Evolutionary conservation across 2,329 filamentous ascomycete genomes (phyloP).

Genomic region (Dothistroma pini): DNA sequence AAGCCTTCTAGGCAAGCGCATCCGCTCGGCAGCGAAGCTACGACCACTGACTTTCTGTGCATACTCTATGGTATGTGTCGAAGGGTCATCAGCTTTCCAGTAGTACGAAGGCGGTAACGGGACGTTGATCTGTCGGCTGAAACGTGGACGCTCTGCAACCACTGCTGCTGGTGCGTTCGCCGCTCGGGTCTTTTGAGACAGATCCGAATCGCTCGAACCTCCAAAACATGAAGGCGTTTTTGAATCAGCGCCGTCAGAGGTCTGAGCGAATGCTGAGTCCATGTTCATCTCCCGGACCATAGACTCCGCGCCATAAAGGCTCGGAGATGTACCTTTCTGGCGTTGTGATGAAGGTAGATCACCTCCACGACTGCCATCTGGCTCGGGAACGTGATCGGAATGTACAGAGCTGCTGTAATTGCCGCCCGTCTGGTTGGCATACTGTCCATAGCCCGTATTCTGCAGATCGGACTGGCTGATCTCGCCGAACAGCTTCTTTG

Average conservation of each 20-base stretch:
- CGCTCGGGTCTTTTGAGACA: constrained; percentile 13
- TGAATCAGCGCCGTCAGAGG: constrained; percentile 35
- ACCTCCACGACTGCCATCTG: constrained; percentile 4
- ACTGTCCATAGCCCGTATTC: constrained; percentile 41
- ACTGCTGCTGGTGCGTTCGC: constrained; percentile 27
- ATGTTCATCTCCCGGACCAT: constrained; percentile 49
- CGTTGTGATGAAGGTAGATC: constrained; percentile 1
- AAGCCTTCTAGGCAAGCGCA: constrained; percentile 8
- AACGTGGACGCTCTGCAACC: constrained; percentile 23
- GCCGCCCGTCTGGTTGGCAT: constrained; percentile 1
- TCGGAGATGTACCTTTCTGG: constrained; percentile 29
- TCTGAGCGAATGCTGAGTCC: constrained; percentile 41
- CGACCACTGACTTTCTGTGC: constrained; percentile 44
- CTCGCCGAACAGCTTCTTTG: constrained; percentile 56
- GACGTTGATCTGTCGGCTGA: constrained; percentile 44
- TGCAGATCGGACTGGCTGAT: constrained; percentile 54
- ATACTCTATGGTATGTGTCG: constrained; percentile 46
- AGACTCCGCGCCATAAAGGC: constrained; percentile 48
- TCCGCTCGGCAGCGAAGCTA: constrained; percentile 37
- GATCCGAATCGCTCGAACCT: constrained; percentile 9
- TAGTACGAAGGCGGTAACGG: constrained; percentile 44
- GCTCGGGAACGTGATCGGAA: constrained; percentile 1
- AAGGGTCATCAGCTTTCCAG: constrained; percentile 42
- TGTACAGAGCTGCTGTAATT: constrained; percentile 7
- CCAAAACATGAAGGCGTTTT: constrained; percentile 23